These are phyloP conservation scores for Pythium aphanidermatum DNA, from an alignment of 352 stramenopile species.

Conservation along the genomic window DNA sequence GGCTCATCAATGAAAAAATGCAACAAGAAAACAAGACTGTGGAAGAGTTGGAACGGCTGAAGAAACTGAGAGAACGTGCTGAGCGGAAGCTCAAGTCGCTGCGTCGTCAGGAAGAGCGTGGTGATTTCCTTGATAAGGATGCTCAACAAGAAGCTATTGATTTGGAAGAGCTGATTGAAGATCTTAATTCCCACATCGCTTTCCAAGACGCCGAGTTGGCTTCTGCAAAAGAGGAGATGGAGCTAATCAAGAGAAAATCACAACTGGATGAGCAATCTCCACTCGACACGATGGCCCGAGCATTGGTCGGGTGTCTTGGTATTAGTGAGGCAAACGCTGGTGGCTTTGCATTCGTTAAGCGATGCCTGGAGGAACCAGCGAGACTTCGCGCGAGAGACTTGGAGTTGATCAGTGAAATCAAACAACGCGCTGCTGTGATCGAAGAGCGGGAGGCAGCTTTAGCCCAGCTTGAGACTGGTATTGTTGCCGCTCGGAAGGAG, in stretches of 20 bases:
- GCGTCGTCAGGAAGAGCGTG: constrained; percentile 34
- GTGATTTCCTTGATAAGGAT: constrained; percentile 54
- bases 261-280: constrained; percentile 38
- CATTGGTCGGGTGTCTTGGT: constrained; percentile 27
- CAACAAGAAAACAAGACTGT: constrained; percentile 43
- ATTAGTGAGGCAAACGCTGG: background rate
- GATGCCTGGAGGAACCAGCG: constrained; percentile 49
- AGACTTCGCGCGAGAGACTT: constrained; percentile 39
- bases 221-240: constrained; percentile 44
- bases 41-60: constrained; percentile 63
- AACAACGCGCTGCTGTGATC: constrained; percentile 31
- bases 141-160: constrained; percentile 63
- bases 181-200: constrained; percentile 73
- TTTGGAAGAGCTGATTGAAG: constrained; percentile 69
- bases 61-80: constrained; percentile 57
- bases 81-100: constrained; percentile 55
- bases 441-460: constrained; percentile 43
- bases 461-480: constrained; percentile 51
- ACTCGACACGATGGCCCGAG: constrained; percentile 29
- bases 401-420: constrained; percentile 29
- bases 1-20: constrained; percentile 57
- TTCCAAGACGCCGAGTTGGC: constrained; percentile 74
- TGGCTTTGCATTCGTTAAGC: constrained; percentile 28
- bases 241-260: constrained; percentile 34
- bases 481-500: constrained; percentile 55